phyloP scores from a whole-genome alignment of 768 basidiomycete genomes.

The Amanita rubescens region DNA sequence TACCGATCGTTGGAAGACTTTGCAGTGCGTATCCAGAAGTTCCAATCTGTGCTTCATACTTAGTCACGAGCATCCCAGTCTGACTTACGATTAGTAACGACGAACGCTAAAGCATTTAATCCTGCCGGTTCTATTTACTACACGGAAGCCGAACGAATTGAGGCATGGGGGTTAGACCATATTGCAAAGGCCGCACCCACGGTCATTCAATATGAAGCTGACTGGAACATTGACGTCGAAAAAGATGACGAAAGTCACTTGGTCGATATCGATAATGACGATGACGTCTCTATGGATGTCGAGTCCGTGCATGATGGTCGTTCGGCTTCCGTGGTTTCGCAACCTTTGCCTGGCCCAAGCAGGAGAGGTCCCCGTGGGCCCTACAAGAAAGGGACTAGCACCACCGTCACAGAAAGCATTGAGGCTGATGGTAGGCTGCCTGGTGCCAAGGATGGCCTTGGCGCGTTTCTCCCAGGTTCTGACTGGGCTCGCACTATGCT shows the following conservation, averaged over 20 bases:
- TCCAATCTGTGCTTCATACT: constrained; percentile 3
- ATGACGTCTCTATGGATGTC: constrained; percentile 34
- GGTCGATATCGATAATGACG: constrained; percentile 34
- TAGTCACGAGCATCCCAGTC: constrained; percentile 29
- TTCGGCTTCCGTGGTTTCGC: constrained; percentile 40
- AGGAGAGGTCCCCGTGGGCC: constrained; percentile 45
- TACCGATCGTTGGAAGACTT: constrained; percentile 82
- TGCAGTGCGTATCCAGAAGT: constrained; percentile 38
- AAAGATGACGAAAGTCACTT: constrained; percentile 46
- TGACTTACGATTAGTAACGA: constrained; percentile 66
- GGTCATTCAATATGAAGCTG: constrained; percentile 76
- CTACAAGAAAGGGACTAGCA: constrained; percentile 36
- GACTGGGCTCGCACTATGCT: constrained; percentile 71
- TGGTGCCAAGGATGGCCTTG: constrained; percentile 70
- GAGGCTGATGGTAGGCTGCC: constrained; percentile 69
- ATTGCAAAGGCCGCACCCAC: constrained; percentile 62
- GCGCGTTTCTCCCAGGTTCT: constrained; percentile 61
- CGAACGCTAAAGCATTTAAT: constrained; percentile 73
- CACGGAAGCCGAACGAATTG: constrained; percentile 66
- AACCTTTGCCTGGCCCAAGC: constrained; percentile 27
- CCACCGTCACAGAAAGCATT: constrained; percentile 36
- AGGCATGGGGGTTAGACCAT: constrained; percentile 65
- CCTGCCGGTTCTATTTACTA: constrained; percentile 68
- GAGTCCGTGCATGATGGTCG: constrained; percentile 29
- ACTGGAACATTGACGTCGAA: constrained; percentile 80